Percentiles rank a stretch among this genome's conserved stretches.
phyloP scores from a whole-genome alignment of 139 green algal species.

The Trebouxia sp. region DNA sequence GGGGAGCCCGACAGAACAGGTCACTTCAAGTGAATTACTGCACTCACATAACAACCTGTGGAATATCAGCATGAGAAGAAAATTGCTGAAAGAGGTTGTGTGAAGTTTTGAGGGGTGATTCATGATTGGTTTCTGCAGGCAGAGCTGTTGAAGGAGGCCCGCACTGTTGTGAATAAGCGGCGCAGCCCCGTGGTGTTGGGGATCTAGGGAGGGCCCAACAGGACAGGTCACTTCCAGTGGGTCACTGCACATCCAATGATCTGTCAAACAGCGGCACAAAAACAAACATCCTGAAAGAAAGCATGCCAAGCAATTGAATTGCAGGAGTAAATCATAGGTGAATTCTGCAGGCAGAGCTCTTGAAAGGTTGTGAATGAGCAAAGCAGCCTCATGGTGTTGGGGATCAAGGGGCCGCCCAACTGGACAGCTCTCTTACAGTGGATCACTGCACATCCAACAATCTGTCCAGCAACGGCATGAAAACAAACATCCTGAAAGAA shows the following conservation, averaged over 20 bases:
- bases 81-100: too few relatives aligned
- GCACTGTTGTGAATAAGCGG: constrained; percentile 52
- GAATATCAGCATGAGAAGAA: too few relatives aligned
- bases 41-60: too few relatives aligned
- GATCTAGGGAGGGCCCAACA: constrained; percentile 29
- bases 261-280: constrained; percentile 33
- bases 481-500: too few relatives aligned
- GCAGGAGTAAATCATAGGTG: too few relatives aligned
- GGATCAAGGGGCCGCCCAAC: constrained; percentile 22
- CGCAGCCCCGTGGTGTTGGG: constrained; percentile 36
- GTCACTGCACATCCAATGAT: constrained; percentile 34
- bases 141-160: constrained; percentile 39
- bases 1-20: constrained; percentile 15
- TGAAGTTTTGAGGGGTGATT: background rate
- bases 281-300: too few relatives aligned
- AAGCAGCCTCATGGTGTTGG: constrained; percentile 36
- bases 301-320: too few relatives aligned
- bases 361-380: constrained; percentile 51
- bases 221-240: constrained; percentile 57
- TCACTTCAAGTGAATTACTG: constrained; percentile 55
- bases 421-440: constrained; percentile 54
- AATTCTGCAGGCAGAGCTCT: background rate
- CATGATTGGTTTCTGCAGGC: background rate
- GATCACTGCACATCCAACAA: constrained; percentile 26
- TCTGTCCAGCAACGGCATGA: too few relatives aligned